Evolutionary conservation across 768 basidiomycete species (phyloP).

Genomic region (Gelatoporia subvermispora): DNA sequence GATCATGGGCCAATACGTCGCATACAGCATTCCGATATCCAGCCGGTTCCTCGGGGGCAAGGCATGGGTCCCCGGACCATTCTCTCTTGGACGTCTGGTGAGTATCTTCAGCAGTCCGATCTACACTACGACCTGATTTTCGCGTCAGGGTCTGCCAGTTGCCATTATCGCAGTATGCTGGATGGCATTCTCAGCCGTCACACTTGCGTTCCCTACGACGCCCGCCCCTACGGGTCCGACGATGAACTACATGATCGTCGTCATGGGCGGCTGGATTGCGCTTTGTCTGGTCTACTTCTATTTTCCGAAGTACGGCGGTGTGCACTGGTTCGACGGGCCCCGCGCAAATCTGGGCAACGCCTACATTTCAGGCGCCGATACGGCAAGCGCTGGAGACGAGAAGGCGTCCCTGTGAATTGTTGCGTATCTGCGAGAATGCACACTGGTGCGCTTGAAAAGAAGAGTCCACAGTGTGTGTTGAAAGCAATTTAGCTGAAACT

Average conservation of each 20-base stretch:
- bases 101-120: background rate
- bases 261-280: constrained; percentile 28
- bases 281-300: constrained; percentile 33
- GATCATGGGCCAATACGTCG: constrained; percentile 18
- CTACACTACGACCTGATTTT: too few relatives aligned
- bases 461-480: too few relatives aligned
- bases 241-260: constrained; percentile 37
- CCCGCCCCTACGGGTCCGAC: constrained; percentile 23
- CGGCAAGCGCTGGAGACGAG: too few relatives aligned
- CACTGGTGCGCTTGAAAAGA: too few relatives aligned
- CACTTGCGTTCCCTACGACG: constrained; percentile 31
- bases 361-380: too few relatives aligned
- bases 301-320: constrained; percentile 24
- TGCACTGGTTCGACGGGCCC: constrained; percentile 24
- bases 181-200: constrained; percentile 32
- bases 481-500: too few relatives aligned
- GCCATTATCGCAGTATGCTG: constrained; percentile 29
- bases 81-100: constrained; percentile 27
- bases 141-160: constrained; percentile 27
- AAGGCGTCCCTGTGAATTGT: too few relatives aligned
- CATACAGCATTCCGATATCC: constrained; percentile 29
- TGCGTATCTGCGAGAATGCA: too few relatives aligned
- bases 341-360: constrained; percentile 32
- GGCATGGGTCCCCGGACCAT: constrained; percentile 28
- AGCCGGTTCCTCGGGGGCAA: constrained; percentile 25